Evolutionary conservation across 2,329 filamentous ascomycete genomes (phyloP).

Genomic region (Chrysosporium keratinophilum): DNA sequence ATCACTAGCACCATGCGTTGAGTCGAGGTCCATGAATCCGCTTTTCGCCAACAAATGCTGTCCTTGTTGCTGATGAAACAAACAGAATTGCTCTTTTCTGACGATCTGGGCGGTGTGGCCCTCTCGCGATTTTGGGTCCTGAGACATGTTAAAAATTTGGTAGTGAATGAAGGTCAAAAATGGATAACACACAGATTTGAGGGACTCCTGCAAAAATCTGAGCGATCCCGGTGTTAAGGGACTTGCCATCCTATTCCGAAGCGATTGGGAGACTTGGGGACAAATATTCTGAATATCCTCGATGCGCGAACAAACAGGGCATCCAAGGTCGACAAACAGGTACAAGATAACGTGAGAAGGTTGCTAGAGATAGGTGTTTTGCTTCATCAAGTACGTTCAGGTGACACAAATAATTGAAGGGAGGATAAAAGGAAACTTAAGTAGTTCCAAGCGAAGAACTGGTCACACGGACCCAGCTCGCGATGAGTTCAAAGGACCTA

Average conservation of each 20-base stretch:
- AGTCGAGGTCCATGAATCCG: background rate
- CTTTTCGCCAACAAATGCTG: background rate
- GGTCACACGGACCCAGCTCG: too few species aligned
- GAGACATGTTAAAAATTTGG: background rate
- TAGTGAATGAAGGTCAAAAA: background rate
- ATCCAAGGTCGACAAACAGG: too few species aligned
- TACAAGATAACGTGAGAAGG: too few species aligned
- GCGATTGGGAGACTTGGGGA: background rate
- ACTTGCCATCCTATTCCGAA: background rate
- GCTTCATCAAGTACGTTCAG: too few species aligned
- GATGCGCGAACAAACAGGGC: too few species aligned
- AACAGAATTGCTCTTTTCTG: slow-evolving; percentile 1
- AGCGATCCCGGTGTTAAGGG: background rate
- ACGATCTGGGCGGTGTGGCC: background rate
- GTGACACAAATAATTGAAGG: too few species aligned
- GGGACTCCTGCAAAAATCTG: background rate
- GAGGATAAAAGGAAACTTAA: too few species aligned
- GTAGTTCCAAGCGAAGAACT: too few species aligned
- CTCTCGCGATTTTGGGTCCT: background rate
- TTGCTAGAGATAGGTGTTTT: too few species aligned
- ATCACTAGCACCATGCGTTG: background rate
- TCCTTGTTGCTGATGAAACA: slow-evolving; percentile 1
- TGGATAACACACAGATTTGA: background rate
- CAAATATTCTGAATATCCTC: background rate
- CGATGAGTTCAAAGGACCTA: too few species aligned